Evolutionary conservation across 768 basidiomycete species (phyloP).

Genomic region (Podaxis sp.): DNA sequence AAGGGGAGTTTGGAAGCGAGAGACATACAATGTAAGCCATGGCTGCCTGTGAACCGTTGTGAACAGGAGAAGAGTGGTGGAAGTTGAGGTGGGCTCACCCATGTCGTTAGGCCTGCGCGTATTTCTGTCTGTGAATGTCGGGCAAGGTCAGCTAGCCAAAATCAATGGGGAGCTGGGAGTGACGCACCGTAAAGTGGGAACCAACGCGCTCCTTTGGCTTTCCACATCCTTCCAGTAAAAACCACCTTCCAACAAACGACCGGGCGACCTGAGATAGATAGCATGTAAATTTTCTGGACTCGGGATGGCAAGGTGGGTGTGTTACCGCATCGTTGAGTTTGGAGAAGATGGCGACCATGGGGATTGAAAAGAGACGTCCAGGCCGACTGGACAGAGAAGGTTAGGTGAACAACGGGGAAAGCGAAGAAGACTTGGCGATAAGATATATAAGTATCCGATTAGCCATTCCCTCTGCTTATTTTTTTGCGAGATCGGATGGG

Average conservation of each 20-base stretch:
- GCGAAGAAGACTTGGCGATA: background rate
- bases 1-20: background rate
- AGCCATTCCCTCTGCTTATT: background rate
- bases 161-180: background rate
- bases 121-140: conserved; percentile 58
- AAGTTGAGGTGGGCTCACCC: conserved; percentile 46
- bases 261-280: conserved; percentile 40
- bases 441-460: background rate
- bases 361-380: background rate
- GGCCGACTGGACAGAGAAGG: background rate
- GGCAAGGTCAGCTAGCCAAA: background rate
- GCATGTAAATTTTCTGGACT: background rate
- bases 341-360: conserved; percentile 25
- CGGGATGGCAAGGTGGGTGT: background rate
- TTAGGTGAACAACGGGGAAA: background rate
- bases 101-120: conserved; percentile 79
- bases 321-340: conserved; percentile 31
- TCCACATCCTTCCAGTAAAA: conserved; percentile 72
- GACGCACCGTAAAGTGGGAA: conserved; percentile 56
- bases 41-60: conserved; percentile 47
- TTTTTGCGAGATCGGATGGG: background rate
- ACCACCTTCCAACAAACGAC: conserved; percentile 61
- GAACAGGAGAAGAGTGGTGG: background rate
- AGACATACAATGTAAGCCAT: conserved; percentile 80
- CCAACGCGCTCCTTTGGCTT: conserved; percentile 61